Percentiles rank a stretch among this genome's conserved stretches.
Evolutionary conservation across 176 grass and related monocot species (phyloP).

Genomic region (Cenchrus purpureus): DNA sequence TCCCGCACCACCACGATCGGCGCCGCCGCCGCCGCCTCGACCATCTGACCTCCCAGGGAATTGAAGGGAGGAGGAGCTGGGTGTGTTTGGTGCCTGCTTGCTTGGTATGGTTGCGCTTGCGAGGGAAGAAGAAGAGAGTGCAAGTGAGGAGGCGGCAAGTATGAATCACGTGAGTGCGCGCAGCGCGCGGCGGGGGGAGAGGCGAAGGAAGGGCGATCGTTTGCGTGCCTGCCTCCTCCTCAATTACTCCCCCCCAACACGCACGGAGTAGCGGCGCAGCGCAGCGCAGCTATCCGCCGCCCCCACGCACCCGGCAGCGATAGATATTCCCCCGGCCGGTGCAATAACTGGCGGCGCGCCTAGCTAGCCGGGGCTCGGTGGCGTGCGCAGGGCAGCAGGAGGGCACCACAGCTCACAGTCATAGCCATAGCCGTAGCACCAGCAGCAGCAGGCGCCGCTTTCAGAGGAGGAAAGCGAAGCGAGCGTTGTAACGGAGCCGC

Average conservation of each 20-base stretch:
- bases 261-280: not conserved
- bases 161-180: slow-evolving; percentile 43
- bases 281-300: slow-evolving; percentile 24
- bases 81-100: slow-evolving; percentile 12
- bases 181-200: not conserved
- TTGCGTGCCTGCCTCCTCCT: slow-evolving; percentile 38
- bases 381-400: not conserved
- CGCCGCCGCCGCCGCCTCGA: not conserved
- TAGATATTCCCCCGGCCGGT: not conserved
- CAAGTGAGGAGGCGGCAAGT: not conserved
- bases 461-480: not conserved
- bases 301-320: not conserved
- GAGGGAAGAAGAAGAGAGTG: not conserved
- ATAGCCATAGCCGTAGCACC: not conserved
- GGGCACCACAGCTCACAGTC: not conserved
- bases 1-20: slow-evolving; percentile 38
- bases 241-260: slow-evolving; percentile 33
- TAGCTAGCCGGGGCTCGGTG: not conserved
- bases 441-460: not conserved
- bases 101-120: not conserved
- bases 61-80: not conserved
- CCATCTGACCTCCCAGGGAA: not conserved
- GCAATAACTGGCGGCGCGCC: slow-evolving; percentile 39
- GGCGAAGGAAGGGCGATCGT: slow-evolving; percentile 27
- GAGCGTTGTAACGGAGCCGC: slow-evolving; percentile 10